Evolutionary conservation across 805 yeast species (phyloP).

Genomic region (Candida michaelii): DNA sequence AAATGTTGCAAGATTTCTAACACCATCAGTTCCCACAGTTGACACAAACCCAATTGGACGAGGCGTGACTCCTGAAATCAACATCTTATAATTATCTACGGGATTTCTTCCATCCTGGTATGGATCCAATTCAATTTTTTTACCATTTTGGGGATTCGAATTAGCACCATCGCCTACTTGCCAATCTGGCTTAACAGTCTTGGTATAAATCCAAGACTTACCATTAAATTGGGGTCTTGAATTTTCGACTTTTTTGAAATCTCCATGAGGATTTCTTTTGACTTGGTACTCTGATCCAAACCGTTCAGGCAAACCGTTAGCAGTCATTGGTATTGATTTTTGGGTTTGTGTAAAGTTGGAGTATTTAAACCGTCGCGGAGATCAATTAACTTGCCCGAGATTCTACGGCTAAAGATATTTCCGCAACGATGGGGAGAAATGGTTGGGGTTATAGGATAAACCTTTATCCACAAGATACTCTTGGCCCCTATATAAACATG

Average conservation of each 20-base stretch:
- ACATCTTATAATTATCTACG: slow-evolving; percentile 47
- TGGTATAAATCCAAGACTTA: background rate
- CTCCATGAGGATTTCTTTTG: slow-evolving; percentile 18
- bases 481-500: too few relatives aligned
- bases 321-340: too few relatives aligned
- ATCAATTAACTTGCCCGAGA: too few relatives aligned
- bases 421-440: too few relatives aligned
- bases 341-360: too few relatives aligned
- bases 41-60: slow-evolving; percentile 63
- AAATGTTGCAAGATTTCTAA: slow-evolving; percentile 57
- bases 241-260: slow-evolving; percentile 15
- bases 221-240: slow-evolving; percentile 14
- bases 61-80: slow-evolving; percentile 55
- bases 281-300: slow-evolving; percentile 14
- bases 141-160: slow-evolving; percentile 27
- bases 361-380: background rate
- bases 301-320: background rate
- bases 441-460: too few relatives aligned
- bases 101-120: slow-evolving; percentile 38
- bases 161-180: slow-evolving; percentile 42
- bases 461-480: background rate
- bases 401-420: background rate
- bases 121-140: slow-evolving; percentile 51
- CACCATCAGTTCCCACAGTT: slow-evolving; percentile 43
- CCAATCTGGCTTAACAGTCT: slow-evolving; percentile 34